Base-by-base conservation (phyloP, 176 grass and related monocot species). In the Dendrocalamus sinicus region DNA sequence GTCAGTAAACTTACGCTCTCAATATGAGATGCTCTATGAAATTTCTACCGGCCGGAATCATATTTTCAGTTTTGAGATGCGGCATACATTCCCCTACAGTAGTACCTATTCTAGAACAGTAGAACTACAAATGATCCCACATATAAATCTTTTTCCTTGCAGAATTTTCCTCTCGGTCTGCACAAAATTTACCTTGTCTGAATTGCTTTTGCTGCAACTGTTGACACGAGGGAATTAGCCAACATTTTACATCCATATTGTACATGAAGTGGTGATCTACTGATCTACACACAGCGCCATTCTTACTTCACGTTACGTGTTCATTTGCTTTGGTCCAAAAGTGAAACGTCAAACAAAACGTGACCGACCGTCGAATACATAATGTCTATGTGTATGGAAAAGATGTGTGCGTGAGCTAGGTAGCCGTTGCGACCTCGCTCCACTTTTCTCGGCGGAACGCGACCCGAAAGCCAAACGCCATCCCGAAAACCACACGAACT, bases 391-490 rank as follows among this genome's bases (percentile, higher is more conserved):
- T 16, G 64, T 24, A 82, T 35, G 50, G 28, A 70, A 59, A 37
- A 68, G 22, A 22, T n/a, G 48, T 66, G 7, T 6, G 19, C 32
- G 22, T 63, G 10, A n/a, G 20, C 26, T 9, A 64, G 83, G 12
- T 91, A 91, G 85, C 85, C 85, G 85, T 91, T 91, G 89, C 10
- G 70, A 54, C 52, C 81, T 28, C n/a, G n/a, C n/a, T n/a, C n/a
- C n/a, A n/a, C n/a, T n/a, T n/a, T n/a, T n/a, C n/a, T n/a, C n/a
- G n/a, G n/a, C n/a, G n/a, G n/a, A n/a, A n/a, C n/a, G n/a, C n/a
- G n/a, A n/a, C n/a, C n/a, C n/a, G n/a, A n/a, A n/a, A n/a, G n/a
- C n/a, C n/a, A n/a, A n/a, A n/a, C n/a, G n/a, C n/a, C n/a, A n/a
- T n/a, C n/a, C n/a, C n/a, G n/a, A n/a, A n/a, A n/a, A n/a, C n/a